A percentile compares a stretch with the other conserved stretches of the same genome.
Conservation (phyloP, 495 filamentous ascomycete species). For the Letharia columbiana region DNA sequence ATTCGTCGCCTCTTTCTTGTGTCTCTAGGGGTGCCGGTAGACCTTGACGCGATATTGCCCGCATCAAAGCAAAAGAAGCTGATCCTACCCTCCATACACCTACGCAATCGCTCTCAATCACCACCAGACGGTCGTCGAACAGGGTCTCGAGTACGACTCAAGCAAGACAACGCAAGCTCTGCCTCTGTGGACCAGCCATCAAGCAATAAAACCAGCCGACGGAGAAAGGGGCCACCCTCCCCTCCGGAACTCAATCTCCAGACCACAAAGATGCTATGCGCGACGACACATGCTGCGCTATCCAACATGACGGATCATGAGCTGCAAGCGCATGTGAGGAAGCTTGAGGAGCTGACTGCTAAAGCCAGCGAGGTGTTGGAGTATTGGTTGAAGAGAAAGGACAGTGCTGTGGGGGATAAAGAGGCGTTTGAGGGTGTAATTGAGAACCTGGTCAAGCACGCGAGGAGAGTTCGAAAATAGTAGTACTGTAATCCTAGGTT, state of each 20-base stretch:
- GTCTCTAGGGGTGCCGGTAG: conserved; percentile 88
- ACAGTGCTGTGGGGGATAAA: conserved; percentile 78
- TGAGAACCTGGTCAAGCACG: conserved; percentile 94
- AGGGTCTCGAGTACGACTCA: conserved; percentile 41
- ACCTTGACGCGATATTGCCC: conserved; percentile 93
- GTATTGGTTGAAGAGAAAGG: conserved; percentile 79
- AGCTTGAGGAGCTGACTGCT: conserved; percentile 56
- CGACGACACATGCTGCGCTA: conserved; percentile 75
- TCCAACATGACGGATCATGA: conserved; percentile 66
- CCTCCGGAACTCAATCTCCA: conserved; percentile 74
- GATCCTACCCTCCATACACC: conserved; percentile 74
- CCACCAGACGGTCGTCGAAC: conserved; percentile 38
- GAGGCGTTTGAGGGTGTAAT: conserved; percentile 97
- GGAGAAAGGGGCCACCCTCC: conserved; percentile 51
- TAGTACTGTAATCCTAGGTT: neutral
- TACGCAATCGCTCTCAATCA: conserved; percentile 30
- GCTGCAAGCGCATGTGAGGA: conserved; percentile 61
- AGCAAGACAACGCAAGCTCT: conserved; percentile 47
- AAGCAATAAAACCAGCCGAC: conserved; percentile 33
- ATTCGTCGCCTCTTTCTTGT: conserved; percentile 95
- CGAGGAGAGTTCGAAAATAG: conserved; percentile 73
- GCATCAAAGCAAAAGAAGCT: conserved; percentile 97
- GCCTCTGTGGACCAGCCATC: conserved; percentile 45
- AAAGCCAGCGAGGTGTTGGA: conserved; percentile 69
- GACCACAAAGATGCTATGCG: conserved; percentile 65